A percentile compares a stretch with the other conserved stretches of the same genome.
These are phyloP conservation scores for Phytophthora uliginosa DNA, from an alignment of 352 stramenopile genomes.

Conservation along the genomic window DNA sequence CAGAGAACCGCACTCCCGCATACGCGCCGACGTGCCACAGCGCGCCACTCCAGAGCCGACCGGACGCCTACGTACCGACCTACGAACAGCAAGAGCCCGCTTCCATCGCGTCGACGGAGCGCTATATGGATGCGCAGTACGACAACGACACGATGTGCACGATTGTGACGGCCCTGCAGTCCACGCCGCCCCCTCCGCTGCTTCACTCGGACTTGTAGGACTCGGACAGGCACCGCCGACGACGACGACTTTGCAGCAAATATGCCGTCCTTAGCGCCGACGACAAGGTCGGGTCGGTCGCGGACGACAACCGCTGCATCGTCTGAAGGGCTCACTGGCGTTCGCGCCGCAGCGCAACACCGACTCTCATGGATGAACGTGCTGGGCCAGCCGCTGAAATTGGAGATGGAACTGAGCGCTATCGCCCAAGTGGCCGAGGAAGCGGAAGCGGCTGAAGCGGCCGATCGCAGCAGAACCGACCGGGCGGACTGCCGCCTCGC, in stretches of 20 bases:
- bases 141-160: slow-evolving; percentile 36
- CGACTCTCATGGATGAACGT: slow-evolving; percentile 77
- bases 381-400: slow-evolving; percentile 56
- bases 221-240: slow-evolving; percentile 39
- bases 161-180: slow-evolving; percentile 40
- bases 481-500: slow-evolving; percentile 6
- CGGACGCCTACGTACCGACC: background rate
- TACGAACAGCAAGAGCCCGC: slow-evolving; percentile 18
- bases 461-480: background rate
- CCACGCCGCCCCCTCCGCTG: slow-evolving; percentile 14
- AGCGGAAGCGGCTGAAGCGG: slow-evolving; percentile 18
- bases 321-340: slow-evolving; percentile 4
- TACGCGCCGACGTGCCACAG: slow-evolving; percentile 18
- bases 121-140: slow-evolving; percentile 29
- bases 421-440: slow-evolving; percentile 42
- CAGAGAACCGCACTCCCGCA: slow-evolving; percentile 16
- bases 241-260: slow-evolving; percentile 30
- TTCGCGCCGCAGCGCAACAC: slow-evolving; percentile 37
- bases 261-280: slow-evolving; percentile 6
- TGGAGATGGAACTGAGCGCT: slow-evolving; percentile 36
- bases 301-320: slow-evolving; percentile 17
- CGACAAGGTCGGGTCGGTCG: slow-evolving; percentile 4
- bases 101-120: slow-evolving; percentile 29
- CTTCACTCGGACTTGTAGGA: slow-evolving; percentile 29
- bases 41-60: slow-evolving; percentile 9